Conservation (phyloP, 2,329 filamentous ascomycete genomes). For the Nemania abortiva region DNA sequence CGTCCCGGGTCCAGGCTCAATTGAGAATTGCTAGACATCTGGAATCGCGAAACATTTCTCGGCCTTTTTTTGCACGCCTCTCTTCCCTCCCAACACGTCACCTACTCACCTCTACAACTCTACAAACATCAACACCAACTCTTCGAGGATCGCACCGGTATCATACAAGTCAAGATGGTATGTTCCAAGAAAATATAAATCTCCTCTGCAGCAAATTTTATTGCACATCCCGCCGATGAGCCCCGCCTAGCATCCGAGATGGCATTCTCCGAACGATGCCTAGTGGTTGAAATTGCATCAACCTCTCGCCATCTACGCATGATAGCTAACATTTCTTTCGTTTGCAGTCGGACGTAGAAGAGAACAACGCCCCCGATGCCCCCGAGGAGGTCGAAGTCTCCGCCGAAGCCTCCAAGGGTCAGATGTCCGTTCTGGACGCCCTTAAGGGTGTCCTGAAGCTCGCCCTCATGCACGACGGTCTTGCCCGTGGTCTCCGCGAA, state of each 20-base stretch:
- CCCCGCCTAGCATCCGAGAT: constrained; percentile 27
- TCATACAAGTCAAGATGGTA: constrained; percentile 71
- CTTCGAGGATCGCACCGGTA: constrained; percentile 78
- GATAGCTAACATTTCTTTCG: constrained; percentile 35
- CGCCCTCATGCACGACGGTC: constrained; percentile 98
- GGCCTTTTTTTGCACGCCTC: constrained; percentile 40
- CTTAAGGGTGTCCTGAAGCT: constrained; percentile 99
- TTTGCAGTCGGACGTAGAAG: constrained; percentile 99
- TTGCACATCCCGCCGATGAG: background rate
- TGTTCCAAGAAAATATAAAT: constrained; percentile 50
- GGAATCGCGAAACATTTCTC: constrained; percentile 43
- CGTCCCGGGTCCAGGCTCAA: constrained; percentile 41
- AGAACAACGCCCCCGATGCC: constrained; percentile 88
- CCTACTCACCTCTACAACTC: constrained; percentile 41
- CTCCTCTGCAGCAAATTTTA: background rate
- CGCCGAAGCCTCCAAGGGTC: constrained; percentile 88
- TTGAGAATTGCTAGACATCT: constrained; percentile 37
- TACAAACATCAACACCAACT: constrained; percentile 54
- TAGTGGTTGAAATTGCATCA: constrained; percentile 6
- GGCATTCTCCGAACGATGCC: background rate
- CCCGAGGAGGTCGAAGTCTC: constrained; percentile 94
- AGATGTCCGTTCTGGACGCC: constrained; percentile 98
- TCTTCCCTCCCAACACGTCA: constrained; percentile 34
- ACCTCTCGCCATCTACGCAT: constrained; percentile 37
- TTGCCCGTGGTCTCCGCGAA: constrained; percentile 97